phyloP scores from a whole-genome alignment of 2,329 filamentous ascomycete species.

The Parastagonospora avenae region DNA sequence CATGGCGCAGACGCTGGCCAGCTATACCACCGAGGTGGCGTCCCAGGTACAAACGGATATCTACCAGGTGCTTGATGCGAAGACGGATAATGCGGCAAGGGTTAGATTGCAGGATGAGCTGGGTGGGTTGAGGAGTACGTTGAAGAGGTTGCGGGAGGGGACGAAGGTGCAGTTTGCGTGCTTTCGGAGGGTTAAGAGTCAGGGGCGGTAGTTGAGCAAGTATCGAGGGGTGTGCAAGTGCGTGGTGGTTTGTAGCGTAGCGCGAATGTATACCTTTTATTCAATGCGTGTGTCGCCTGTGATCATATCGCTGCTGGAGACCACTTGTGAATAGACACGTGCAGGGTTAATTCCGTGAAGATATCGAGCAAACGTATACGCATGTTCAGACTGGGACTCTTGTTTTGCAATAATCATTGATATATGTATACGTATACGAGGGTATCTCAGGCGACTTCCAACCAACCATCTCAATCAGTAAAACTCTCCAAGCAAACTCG shows the following conservation, averaged over 20 bases:
- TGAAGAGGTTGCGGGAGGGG: conserved; percentile 66
- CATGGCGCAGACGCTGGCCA: conserved; percentile 86
- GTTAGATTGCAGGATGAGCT: conserved; percentile 82
- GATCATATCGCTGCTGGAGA: too few relatives aligned
- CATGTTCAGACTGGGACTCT: too few relatives aligned
- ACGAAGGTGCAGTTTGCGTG: conserved; percentile 46
- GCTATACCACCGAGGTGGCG: conserved; percentile 85
- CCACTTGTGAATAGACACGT: too few relatives aligned
- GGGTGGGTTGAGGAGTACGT: conserved; percentile 82
- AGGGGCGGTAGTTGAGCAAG: conserved; percentile 4
- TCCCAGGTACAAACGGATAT: conserved; percentile 85
- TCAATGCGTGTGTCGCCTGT: too few relatives aligned
- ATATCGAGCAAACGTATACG: too few relatives aligned
- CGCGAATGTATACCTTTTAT: neutral
- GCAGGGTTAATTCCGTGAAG: too few relatives aligned
- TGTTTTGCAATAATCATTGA: too few relatives aligned
- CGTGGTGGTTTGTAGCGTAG: neutral
- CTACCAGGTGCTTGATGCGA: conserved; percentile 85
- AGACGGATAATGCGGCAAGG: conserved; percentile 86
- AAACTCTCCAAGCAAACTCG: too few relatives aligned
- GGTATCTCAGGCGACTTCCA: neutral
- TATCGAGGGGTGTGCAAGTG: neutral
- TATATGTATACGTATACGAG: neutral
- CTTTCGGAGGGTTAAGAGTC: conserved; percentile 38
- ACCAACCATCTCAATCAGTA: too few relatives aligned